phyloP scores from a whole-genome alignment of 257 asterid genomes.

The Petrea volubilis region DNA sequence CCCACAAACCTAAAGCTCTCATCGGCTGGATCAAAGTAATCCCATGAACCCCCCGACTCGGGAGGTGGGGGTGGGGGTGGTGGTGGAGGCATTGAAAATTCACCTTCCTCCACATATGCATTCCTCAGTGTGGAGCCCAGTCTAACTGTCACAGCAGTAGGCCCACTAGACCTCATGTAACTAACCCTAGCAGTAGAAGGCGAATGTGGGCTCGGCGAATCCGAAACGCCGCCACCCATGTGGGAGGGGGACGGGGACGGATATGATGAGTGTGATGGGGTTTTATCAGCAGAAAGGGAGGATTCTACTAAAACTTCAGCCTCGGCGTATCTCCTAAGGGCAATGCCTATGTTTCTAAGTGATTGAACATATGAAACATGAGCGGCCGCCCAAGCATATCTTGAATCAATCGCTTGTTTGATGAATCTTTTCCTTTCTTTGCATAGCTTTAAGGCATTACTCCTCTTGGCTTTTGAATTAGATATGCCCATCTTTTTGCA shows the following conservation, averaged over 20 bases:
- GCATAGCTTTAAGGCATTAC: constrained; percentile 77
- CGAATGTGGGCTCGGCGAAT: constrained; percentile 87
- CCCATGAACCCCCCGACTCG: constrained; percentile 76
- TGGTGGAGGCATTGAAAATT: constrained; percentile 69
- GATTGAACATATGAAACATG: constrained; percentile 90
- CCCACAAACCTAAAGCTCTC: constrained; percentile 85
- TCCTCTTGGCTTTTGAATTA: constrained; percentile 71
- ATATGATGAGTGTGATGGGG: constrained; percentile 67
- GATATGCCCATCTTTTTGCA: constrained; percentile 60
- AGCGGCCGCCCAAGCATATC: constrained; percentile 91
- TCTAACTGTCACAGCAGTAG: constrained; percentile 62
- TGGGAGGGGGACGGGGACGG: constrained; percentile 78
- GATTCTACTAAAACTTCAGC: constrained; percentile 77
- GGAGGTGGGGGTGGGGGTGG: constrained; percentile 93
- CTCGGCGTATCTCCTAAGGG: constrained; percentile 88
- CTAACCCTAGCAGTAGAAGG: constrained; percentile 74
- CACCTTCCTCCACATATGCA: constrained; percentile 66
- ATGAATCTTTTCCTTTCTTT: constrained; percentile 79
- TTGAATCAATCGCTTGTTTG: constrained; percentile 87
- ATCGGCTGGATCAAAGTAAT: constrained; percentile 80
- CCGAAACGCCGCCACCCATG: constrained; percentile 51
- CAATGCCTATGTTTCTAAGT: constrained; percentile 78
- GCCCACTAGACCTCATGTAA: constrained; percentile 79
- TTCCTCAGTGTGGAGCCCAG: constrained; percentile 51
- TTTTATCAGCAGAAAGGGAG: constrained; percentile 64